These are phyloP conservation scores for Lasiodiplodia sp. DNA, from an alignment of 2,329 filamentous ascomycete species.

Conservation along the genomic window DNA sequence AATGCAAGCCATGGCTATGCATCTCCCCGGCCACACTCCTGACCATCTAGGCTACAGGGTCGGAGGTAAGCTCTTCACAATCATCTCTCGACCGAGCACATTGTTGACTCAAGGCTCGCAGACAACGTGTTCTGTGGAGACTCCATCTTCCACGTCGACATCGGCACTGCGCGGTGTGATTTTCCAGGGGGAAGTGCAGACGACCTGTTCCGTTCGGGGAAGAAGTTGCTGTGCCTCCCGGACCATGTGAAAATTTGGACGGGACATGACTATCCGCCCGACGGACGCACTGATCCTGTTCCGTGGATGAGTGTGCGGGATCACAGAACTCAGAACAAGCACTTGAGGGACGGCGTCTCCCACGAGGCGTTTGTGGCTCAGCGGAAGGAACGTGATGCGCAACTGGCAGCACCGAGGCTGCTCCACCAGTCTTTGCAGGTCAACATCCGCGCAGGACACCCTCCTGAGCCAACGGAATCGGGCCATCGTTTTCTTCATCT, in stretches of 20 bases:
- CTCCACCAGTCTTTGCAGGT: conserved; percentile 50
- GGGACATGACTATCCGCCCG: conserved; percentile 47
- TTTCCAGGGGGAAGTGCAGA: conserved; percentile 39
- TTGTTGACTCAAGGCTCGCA: conserved; percentile 16
- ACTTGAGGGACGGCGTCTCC: conserved; percentile 38
- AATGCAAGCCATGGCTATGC: conserved; percentile 54
- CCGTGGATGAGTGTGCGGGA: conserved; percentile 46
- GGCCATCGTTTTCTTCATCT: conserved; percentile 57
- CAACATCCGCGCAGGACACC: conserved; percentile 48
- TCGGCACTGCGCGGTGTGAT: conserved; percentile 39
- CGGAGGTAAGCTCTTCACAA: conserved; percentile 41
- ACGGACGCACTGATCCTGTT: conserved; percentile 35
- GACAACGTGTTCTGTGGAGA: conserved; percentile 43
- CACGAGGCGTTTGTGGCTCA: conserved; percentile 45
- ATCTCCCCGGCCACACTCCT: conserved; percentile 66
- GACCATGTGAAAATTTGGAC: conserved; percentile 43
- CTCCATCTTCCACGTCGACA: conserved; percentile 39
- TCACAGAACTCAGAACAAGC: conserved; percentile 46
- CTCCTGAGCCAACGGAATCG: conserved; percentile 36
- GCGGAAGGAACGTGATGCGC: conserved; percentile 43
- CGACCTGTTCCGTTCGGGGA: conserved; percentile 39
- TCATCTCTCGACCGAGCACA: neutral
- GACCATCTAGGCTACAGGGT: conserved; percentile 66
- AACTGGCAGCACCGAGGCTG: conserved; percentile 43
- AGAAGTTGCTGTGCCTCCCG: conserved; percentile 40